These are phyloP conservation scores for Talaromyces ruber DNA, from an alignment of 495 filamentous ascomycete species.

Conservation along the genomic window DNA sequence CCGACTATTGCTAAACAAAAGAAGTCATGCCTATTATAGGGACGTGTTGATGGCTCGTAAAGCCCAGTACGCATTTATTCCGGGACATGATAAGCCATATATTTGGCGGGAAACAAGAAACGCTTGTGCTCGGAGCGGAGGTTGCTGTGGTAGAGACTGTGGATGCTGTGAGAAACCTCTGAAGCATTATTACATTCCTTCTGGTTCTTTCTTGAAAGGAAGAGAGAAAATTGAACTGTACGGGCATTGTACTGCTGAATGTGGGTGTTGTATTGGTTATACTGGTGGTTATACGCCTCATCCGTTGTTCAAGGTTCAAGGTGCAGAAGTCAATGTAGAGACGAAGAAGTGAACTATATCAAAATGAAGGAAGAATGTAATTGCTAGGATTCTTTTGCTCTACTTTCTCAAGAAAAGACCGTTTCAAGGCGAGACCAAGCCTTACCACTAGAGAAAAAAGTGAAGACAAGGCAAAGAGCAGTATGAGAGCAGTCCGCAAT, in stretches of 20 bases:
- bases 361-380: not conserved
- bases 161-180: constrained; percentile 3
- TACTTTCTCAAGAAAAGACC: no score
- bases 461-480: no score
- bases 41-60: constrained; percentile 3
- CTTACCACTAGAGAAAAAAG: no score
- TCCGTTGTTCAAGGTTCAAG: not conserved
- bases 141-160: constrained; percentile 5
- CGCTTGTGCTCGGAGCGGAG: constrained; percentile 3
- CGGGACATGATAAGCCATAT: constrained; percentile 4
- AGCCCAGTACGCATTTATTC: constrained; percentile 1
- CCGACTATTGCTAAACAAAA: not conserved
- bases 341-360: not conserved
- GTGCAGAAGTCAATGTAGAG: not conserved
- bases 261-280: constrained; percentile 3
- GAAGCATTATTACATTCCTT: not conserved
- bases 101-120: constrained; percentile 4
- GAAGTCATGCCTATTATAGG: constrained; percentile 1
- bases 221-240: constrained; percentile 4
- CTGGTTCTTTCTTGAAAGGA: not conserved
- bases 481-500: no score
- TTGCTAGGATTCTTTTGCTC: not conserved
- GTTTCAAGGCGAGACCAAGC: no score
- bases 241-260: constrained; percentile 6
- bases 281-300: constrained; percentile 1